Percentiles rank a stretch among this genome's conserved stretches.
Conservation (phyloP, 164 flowering plant genomes). For the Stephania japonica region DNA sequence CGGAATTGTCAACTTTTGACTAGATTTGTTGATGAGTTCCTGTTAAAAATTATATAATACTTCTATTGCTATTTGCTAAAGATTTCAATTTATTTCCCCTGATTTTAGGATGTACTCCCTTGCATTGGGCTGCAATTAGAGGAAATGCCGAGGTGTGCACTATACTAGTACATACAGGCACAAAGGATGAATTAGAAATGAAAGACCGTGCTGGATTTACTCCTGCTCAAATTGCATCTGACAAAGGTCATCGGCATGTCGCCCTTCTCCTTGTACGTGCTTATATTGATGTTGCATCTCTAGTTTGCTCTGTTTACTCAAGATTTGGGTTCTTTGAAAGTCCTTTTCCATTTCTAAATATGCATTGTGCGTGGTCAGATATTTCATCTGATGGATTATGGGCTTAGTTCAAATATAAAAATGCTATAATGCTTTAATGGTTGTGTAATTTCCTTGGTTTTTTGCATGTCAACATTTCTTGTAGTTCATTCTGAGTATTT, state of each 20-base stretch:
- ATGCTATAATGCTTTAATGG: neutral
- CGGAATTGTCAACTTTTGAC: neutral
- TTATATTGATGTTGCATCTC: slow-evolving; percentile 9
- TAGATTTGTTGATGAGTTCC: neutral
- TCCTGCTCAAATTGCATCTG: slow-evolving; percentile 80
- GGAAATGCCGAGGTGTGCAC: slow-evolving; percentile 84
- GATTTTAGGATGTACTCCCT: slow-evolving; percentile 81
- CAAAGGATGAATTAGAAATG: slow-evolving; percentile 59
- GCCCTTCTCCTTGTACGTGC: slow-evolving; percentile 79
- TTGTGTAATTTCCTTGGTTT: neutral
- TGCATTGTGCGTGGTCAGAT: neutral
- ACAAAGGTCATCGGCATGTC: slow-evolving; percentile 91
- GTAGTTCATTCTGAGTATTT: neutral
- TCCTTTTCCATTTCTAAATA: neutral
- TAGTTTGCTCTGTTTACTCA: neutral
- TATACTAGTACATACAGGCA: slow-evolving; percentile 81
- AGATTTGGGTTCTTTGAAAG: neutral
- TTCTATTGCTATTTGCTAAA: slow-evolving; percentile 7
- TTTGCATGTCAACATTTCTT: neutral
- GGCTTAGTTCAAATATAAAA: neutral
- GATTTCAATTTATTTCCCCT: slow-evolving; percentile 6
- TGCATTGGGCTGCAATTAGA: slow-evolving; percentile 92
- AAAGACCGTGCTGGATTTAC: slow-evolving; percentile 86
- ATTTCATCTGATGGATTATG: neutral
- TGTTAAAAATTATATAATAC: neutral